phyloP scores from a whole-genome alignment of 2,329 filamentous ascomycete species.

The Coniochaeta sp. region DNA sequence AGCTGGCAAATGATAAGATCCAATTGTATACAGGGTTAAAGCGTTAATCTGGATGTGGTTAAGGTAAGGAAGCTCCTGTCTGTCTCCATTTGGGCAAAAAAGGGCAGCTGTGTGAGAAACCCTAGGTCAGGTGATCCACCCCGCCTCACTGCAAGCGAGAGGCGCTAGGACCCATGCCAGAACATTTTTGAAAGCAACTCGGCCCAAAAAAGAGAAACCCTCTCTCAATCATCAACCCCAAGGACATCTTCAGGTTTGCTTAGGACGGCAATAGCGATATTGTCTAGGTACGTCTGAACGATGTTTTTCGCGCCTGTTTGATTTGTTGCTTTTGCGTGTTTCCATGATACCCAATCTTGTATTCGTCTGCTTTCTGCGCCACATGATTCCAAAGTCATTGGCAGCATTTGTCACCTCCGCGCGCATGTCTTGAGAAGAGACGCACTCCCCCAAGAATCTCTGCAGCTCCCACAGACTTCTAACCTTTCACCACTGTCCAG shows the following conservation, averaged over 20 bases:
- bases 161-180: slow-evolving; percentile 15
- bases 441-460: background rate
- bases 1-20: too few species aligned
- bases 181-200: slow-evolving; percentile 14
- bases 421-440: background rate
- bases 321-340: slow-evolving; percentile 14
- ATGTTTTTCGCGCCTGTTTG: slow-evolving; percentile 30
- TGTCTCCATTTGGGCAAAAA: background rate
- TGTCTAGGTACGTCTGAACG: slow-evolving; percentile 57
- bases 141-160: slow-evolving; percentile 12
- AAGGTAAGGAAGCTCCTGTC: too few species aligned
- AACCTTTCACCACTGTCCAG: slow-evolving; percentile 28
- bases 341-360: slow-evolving; percentile 23
- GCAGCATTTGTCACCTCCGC: slow-evolving; percentile 3
- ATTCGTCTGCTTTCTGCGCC: background rate
- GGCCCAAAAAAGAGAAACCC: slow-evolving; percentile 7
- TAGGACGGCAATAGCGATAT: slow-evolving; percentile 56
- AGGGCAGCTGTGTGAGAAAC: background rate
- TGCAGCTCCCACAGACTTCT: slow-evolving; percentile 19
- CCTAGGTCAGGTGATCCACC: background rate
- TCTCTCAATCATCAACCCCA: slow-evolving; percentile 19
- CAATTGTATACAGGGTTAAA: too few species aligned
- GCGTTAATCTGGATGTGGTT: too few species aligned
- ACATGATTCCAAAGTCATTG: background rate
- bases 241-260: slow-evolving; percentile 51